These are phyloP conservation scores for Rhinocladiella similis DNA, from an alignment of 2,329 filamentous ascomycete genomes.

Conservation along the genomic window DNA sequence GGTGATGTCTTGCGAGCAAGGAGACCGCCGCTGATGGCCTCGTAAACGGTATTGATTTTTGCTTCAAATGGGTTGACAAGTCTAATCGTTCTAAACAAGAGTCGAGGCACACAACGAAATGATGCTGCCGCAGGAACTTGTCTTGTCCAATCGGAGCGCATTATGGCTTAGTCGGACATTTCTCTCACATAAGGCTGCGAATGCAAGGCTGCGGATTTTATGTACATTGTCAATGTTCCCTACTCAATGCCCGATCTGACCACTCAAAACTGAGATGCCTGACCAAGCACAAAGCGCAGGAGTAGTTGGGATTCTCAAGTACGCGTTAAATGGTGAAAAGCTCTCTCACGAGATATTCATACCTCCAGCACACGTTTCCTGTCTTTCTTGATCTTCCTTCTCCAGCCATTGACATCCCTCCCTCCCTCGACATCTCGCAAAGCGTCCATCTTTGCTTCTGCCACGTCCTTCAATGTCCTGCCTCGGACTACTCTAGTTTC, in stretches of 20 bases:
- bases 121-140: neutral
- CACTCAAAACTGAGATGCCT: too few relatives aligned
- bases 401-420: slow-evolving; percentile 86
- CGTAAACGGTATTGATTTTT: too few relatives aligned
- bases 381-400: slow-evolving; percentile 44
- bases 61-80: too few relatives aligned
- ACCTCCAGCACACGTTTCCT: slow-evolving; percentile 8
- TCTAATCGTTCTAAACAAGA: too few relatives aligned
- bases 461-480: slow-evolving; percentile 76
- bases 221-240: too few relatives aligned
- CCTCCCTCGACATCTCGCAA: slow-evolving; percentile 88
- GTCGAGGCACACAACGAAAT: too few relatives aligned
- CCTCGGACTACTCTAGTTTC: slow-evolving; percentile 85
- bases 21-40: too few relatives aligned
- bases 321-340: too few relatives aligned
- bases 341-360: neutral
- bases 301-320: too few relatives aligned
- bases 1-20: neutral
- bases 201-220: too few relatives aligned
- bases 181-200: neutral
- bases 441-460: slow-evolving; percentile 94
- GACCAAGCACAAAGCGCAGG: too few relatives aligned
- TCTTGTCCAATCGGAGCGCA: neutral
- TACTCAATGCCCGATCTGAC: too few relatives aligned
- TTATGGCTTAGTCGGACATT: neutral